Evolutionary conservation across 2,329 filamentous ascomycete species (phyloP).

Genomic region (Thelonectria discophora): DNA sequence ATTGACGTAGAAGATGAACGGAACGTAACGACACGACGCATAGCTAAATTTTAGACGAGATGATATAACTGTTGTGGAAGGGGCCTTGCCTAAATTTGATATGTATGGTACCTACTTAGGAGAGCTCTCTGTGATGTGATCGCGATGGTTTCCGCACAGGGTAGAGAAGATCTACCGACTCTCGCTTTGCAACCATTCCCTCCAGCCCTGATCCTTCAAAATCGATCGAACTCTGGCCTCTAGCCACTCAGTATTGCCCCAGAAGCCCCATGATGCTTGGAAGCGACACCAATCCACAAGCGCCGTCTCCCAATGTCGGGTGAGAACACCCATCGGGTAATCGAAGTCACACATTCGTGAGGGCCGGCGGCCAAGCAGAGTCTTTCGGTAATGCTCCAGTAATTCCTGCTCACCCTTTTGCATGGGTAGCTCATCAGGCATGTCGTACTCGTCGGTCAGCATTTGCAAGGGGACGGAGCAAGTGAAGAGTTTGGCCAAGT

Average conservation of each 20-base stretch:
- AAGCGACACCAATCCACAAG: constrained; percentile 74
- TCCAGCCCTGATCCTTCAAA: constrained; percentile 55
- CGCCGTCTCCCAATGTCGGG: constrained; percentile 71
- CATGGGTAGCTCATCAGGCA: constrained; percentile 58
- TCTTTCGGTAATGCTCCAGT: constrained; percentile 59
- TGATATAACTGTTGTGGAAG: too few species aligned
- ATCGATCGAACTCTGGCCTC: constrained; percentile 63
- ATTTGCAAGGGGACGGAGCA: constrained; percentile 68
- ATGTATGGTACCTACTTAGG: neutral
- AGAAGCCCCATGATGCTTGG: constrained; percentile 69
- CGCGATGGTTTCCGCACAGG: neutral
- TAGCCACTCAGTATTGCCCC: constrained; percentile 68
- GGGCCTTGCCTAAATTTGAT: too few species aligned
- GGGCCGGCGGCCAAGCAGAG: constrained; percentile 41
- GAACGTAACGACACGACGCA: too few species aligned
- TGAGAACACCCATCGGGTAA: constrained; percentile 65
- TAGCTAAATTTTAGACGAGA: too few species aligned
- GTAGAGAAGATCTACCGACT: neutral
- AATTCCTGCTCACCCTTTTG: constrained; percentile 58
- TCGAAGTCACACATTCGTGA: constrained; percentile 5
- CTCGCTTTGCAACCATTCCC: constrained; percentile 51
- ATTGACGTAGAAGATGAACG: too few species aligned
- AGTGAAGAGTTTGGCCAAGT: constrained; percentile 73
- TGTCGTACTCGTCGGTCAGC: constrained; percentile 49
- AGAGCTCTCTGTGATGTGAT: neutral